Evolutionary conservation across 345 rosid genomes (phyloP), one percentile per base, ranked within the genome.

Genomic region (Adansonia digitata): DNA sequence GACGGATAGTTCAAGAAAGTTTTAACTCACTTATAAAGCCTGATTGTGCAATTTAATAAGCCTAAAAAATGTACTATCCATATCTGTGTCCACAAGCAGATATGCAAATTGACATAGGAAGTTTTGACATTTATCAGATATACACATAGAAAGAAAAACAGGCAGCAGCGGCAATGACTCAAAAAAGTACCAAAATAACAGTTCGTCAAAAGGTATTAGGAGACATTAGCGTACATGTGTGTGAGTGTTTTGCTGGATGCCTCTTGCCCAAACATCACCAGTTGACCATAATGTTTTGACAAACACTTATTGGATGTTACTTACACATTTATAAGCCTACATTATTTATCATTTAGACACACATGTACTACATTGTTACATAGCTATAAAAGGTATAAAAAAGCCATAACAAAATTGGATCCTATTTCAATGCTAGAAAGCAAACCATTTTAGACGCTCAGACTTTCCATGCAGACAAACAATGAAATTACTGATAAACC

Each of bases 401-500:
- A 29, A 46, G 60, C 39, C 49, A 14, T 9, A 66, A 18, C 40
- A 39, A 66, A 43, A 57, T 20, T 35, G 45, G 37, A 27, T 29
- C 62, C 37, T 49, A 18, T 74, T 18, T 31, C 52, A 66, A 72
- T 57, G 31, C 43, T 46, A 45, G 9, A 35, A 3, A 40, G 63
- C 31, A 65, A 18, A 76, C 31, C 24, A 42, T 7, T 15, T 17
- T 63, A 40, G 45, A 31, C 11, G 34, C 13, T 60, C 35, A 34
- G 2, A 35, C 29, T 39, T 56, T 35, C 7, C 22, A 64, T n/a
- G n/a, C 13, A 27, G 17, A 8, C 52, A 73, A 77, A 71, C n/a
- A 68, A 51, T 0, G 63, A 24, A 71, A 65, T 53, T 40, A 61
- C 9, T 34, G 51, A 40, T 20, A 72, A 80, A 85, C 84, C 63